These are phyloP conservation scores for Globisporangium splendens DNA, from an alignment of 352 stramenopile genomes.

Conservation along the genomic window DNA sequence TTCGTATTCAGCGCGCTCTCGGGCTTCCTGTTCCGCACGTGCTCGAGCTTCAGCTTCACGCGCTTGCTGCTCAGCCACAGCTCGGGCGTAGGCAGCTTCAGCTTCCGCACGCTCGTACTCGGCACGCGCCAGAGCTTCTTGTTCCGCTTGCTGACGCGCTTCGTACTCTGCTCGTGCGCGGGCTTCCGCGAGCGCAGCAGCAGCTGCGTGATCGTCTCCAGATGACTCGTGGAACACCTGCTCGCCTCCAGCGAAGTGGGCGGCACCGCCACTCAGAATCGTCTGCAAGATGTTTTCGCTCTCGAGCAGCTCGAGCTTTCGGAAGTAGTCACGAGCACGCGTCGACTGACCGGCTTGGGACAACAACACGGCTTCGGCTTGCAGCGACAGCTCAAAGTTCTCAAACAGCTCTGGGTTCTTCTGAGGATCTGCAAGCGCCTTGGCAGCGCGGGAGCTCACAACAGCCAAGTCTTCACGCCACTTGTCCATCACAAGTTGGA, in stretches of 20 bases:
- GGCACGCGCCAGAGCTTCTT: constrained; percentile 16
- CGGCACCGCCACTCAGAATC: constrained; percentile 26
- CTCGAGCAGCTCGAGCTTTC: constrained; percentile 53
- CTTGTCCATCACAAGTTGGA: constrained; percentile 93
- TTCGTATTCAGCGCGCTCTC: constrained; percentile 6
- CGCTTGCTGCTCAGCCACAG: constrained; percentile 19
- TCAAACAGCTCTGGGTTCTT: constrained; percentile 95
- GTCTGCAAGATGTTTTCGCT: constrained; percentile 51
- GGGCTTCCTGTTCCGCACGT: constrained; percentile 22
- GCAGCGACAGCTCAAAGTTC: constrained; percentile 91
- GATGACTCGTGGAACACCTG: too few relatives aligned
- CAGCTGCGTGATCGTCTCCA: constrained; percentile 8
- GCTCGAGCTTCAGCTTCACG: constrained; percentile 25
- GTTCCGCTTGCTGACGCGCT: constrained; percentile 27
- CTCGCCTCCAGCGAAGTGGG: constrained; percentile 9
- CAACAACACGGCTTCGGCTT: constrained; percentile 93
- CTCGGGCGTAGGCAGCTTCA: constrained; percentile 20
- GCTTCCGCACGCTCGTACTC: constrained; percentile 27
- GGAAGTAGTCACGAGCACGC: constrained; percentile 76
- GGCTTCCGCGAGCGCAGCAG: constrained; percentile 8
- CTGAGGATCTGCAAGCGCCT: constrained; percentile 92
- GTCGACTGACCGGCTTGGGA: constrained; percentile 40
- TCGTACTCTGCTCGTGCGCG: too few relatives aligned
- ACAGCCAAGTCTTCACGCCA: constrained; percentile 94
- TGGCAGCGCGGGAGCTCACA: constrained; percentile 89